Conservation (phyloP, 1,284 basidiomycete species). For the Ceratobasidium sp. region DNA sequence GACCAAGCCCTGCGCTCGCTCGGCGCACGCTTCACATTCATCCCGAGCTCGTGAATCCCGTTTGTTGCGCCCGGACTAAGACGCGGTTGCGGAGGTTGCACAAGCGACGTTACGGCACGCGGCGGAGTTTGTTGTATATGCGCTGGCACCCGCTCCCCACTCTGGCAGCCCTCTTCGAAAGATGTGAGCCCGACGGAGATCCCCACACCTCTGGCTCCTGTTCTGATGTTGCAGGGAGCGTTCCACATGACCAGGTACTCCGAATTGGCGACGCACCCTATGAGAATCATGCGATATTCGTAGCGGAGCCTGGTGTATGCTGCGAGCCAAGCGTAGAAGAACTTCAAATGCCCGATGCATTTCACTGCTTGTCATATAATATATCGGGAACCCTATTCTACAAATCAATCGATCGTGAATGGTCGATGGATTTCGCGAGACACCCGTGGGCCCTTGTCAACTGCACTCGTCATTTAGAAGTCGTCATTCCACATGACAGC, state of each 20-base stretch:
- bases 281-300: too few species aligned
- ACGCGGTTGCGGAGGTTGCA: too few species aligned
- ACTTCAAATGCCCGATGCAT: background rate
- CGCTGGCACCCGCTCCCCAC: background rate
- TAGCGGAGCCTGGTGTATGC: background rate
- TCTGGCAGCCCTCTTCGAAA: too few species aligned
- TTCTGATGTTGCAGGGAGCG: too few species aligned
- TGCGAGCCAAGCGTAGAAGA: too few species aligned
- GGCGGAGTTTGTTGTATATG: conserved; percentile 43
- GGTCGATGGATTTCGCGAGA: background rate
- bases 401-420: conserved; percentile 7
- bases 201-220: too few species aligned
- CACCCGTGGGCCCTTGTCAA: background rate
- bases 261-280: conserved; percentile 16
- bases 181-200: too few species aligned
- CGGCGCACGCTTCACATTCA: too few species aligned
- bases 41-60: background rate
- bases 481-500: background rate
- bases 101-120: conserved; percentile 35
- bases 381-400: background rate
- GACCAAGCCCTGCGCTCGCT: conserved; percentile 1
- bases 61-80: background rate
- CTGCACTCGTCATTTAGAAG: background rate
- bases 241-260: conserved; percentile 27
- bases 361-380: background rate